Evolutionary conservation across 257 asterid species (phyloP), one percentile per base, ranked within the genome.

Genomic region (Eucommia ulmoides): DNA sequence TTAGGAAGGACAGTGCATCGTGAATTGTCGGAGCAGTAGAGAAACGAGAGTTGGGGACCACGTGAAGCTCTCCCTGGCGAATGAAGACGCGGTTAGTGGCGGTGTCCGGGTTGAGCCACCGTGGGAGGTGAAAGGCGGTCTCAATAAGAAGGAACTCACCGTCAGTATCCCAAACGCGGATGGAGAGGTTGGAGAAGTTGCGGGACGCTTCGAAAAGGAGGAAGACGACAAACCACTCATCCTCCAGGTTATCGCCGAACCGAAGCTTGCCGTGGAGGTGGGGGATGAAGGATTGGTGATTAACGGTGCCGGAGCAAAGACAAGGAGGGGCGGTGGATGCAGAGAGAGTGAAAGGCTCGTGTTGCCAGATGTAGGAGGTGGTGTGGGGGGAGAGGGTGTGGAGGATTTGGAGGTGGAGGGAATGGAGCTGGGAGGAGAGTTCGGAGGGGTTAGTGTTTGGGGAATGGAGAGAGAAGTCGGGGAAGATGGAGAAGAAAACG

Each of bases 181-280:
- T 69, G 23, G 98, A 82, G 41, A 82, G 71, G 46, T 67, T 55
- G 14, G 77, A 81, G 62, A 76, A 73, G 14, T 22, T 50, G 17
- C 59, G 74, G 11, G 96, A 89, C 45, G 73, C 67, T 19, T 73
- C 55, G 64, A 74, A 85, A 23, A 89, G 83, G 59, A 85, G 81
- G 69, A 65, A 74, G 24, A 81, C 92, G n/a, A 78, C 75, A 64
- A 85, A 89, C 98, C 98, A 89, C 69, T 89, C 98, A 54, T 89
- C 94, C 20, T 89, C 94, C 3, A 89, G 72, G 58, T 82, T 82
- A 61, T 89, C 96, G 9, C 94, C 93, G 69, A 72, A 89, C 42
- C 91, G 85, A 63, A 82, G 84, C 63, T 76, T 72, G 52, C 98
- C 96, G 54, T 77, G 66, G 74, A 89, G 92, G 50, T 80, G 86